Percentiles rank a stretch among this genome's conserved stretches.
Evolutionary conservation across 306 rosid species (phyloP).

Genomic region (Prinsepia uniflora): DNA sequence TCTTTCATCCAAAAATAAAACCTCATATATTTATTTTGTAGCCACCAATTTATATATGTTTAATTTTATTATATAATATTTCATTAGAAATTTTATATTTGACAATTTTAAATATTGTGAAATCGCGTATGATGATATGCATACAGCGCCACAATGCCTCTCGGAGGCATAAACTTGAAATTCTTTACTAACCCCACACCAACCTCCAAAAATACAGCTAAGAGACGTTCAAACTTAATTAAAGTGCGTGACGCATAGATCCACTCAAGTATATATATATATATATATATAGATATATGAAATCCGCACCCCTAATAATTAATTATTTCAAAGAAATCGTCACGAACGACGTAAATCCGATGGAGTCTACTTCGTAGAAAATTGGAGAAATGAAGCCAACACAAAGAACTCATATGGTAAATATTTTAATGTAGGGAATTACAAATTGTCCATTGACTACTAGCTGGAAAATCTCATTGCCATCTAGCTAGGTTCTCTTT

Average conservation of each 20-base stretch:
- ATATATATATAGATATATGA: not conserved
- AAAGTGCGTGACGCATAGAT: not conserved
- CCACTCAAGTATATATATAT: not conserved
- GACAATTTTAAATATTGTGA: no score
- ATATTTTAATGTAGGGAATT: not conserved
- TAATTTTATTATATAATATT: no score
- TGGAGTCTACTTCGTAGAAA: not conserved
- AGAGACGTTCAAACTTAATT: not conserved
- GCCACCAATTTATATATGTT: no score
- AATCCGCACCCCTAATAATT: not conserved
- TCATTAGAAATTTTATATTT: no score
- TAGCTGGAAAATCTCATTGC: not conserved
- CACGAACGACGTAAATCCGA: slow-evolving; percentile 1
- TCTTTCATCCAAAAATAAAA: no score
- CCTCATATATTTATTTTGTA: no score
- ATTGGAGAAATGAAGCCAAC: not conserved
- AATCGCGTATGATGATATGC: no score
- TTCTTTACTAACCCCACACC: not conserved
- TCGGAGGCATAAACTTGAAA: no score
- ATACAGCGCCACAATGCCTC: no score
- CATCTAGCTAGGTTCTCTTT: not conserved
- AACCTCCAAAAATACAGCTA: not conserved
- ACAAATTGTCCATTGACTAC: not conserved
- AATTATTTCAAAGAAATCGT: not conserved
- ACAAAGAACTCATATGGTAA: not conserved